Base-by-base conservation (phyloP, 2,329 filamentous ascomycete genomes). In the Colletotrichum cereale region DNA sequence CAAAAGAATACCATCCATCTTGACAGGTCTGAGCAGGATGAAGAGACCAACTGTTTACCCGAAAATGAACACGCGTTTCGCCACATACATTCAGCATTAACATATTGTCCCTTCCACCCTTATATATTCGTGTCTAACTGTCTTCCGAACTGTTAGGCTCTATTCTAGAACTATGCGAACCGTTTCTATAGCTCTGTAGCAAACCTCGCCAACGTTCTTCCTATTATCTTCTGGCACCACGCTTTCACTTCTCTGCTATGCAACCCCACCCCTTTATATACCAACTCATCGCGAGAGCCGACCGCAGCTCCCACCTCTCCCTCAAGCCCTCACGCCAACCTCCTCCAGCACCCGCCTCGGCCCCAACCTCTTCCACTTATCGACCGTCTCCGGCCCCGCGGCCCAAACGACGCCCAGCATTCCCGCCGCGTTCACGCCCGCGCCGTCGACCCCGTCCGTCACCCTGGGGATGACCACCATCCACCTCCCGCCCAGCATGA, bases 391-490 rank as follows among this genome's bases (percentile, higher is more conserved):
- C 44, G 16, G 18, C 61, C 31, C 56, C 1, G 77, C 74, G 21
- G 82, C 76, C 79, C 81, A 84, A 3, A 85, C 75, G 62, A 81
- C 80, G 0, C 86, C 86, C 61, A 87, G 63, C 85, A 87, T 86
- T 1, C 84, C 85, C 0, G 80, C 79, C 0, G 84, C 79, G 73
- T 87, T 86, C 1, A 82, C 83, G 50, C 80, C 84, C 1, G 81
- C 77, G 0, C 80, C 82, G 12, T 79, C 75, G 21, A 81, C 77
- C 0, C 76, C 79, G 0, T 77, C 81, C 5, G 69, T 75, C 18
- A 80, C 78, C 31, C 86, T 78, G 4, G 86, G 86, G 31, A 87
- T 80, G 2, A 87, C 82, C n/a, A 87, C 74, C 29, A 88, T 81
- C 78, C 83, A 83, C 31, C 81, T 78, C 36, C 79, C 77, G 68